These are phyloP conservation scores for Gracilaria gracilis DNA, from an alignment of 23 red algal genomes.

Conservation along the genomic window DNA sequence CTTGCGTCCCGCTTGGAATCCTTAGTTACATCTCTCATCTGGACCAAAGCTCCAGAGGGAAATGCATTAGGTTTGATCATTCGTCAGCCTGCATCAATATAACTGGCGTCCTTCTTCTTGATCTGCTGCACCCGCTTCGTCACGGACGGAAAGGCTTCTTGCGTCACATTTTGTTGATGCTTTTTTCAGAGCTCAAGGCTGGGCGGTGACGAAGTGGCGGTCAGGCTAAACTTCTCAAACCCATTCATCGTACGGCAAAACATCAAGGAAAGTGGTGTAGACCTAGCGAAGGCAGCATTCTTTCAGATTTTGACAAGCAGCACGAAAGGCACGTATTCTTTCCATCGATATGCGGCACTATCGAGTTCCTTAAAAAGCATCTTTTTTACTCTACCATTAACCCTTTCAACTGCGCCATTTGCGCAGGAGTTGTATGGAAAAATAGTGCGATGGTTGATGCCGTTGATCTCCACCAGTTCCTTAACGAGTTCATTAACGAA, in stretches of 20 bases:
- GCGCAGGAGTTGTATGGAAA: not conserved
- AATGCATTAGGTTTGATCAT: not conserved
- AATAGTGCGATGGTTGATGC: constrained; percentile 18
- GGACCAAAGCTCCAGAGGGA: not conserved
- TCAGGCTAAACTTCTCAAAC: not conserved
- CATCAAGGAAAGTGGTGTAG: constrained; percentile 11
- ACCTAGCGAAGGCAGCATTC: not conserved
- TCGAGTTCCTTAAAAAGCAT: constrained; percentile 25
- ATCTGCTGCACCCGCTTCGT: not conserved
- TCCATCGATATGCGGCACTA: constrained; percentile 15
- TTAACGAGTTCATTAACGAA: constrained; percentile 20
- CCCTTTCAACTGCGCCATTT: constrained; percentile 5
- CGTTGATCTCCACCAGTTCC: not conserved
- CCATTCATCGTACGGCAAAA: constrained; percentile 6
- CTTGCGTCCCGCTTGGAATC: constrained; percentile 7
- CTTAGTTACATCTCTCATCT: constrained; percentile 7
- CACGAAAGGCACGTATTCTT: constrained; percentile 26
- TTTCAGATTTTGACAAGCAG: constrained; percentile 24
- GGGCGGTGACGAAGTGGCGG: not conserved
- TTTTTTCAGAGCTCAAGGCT: not conserved
- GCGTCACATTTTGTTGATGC: not conserved
- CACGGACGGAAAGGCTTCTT: too few species aligned
- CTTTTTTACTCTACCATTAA: not conserved
- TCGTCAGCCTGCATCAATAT: not conserved
- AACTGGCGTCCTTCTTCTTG: constrained; percentile 9